Base-by-base conservation (phyloP, 768 basidiomycete genomes). In the Psilocybe azurescens region DNA sequence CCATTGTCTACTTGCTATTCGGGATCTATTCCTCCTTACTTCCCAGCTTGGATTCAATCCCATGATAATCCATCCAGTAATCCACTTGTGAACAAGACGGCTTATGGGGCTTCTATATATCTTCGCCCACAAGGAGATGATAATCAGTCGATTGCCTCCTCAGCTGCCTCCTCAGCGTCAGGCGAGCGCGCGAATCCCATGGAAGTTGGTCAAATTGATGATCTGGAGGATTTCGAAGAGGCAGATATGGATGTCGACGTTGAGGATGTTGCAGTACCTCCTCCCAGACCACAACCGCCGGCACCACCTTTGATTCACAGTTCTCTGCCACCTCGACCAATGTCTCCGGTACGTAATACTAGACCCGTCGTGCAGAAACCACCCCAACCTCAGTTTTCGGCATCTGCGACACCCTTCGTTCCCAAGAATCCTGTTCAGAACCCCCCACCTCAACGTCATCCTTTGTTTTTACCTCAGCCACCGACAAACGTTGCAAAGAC, bases 111-210 rank as follows among this genome's bases (percentile, higher is more conserved):
- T 2, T 68, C 69, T 38, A 56, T 67, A 52, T 48, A 36, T 29
- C 53, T 46, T 16, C 58, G 60, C 6, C 59, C 55, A 39, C 36
- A 53, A 53, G 29, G 61, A 44, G 58, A 71, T 32, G 69, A 71
- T 58, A 41, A 55, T 36, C 66, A 67, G 33, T 72, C 72, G 2
- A 72, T 72, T 49, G 68, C 66, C 1, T 73, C 71, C 3, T 72
- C 72, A 10, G 61, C 57, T 46, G 48, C 64, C 30, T 54, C 60
- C 20, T 62, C 61, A 2, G 50, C 55, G 14, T 54, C 62, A 5
- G 36, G 9, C 13, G 0, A 20, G 7, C 51, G 33, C 10, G 28
- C 1, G 3, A 62, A 44, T 14, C 8, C 47, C 16, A 24, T 30
- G 30, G 28, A 18, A 11, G 10, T 18, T 39, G 44, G 24, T 4